phyloP scores from a whole-genome alignment of 1,284 basidiomycete genomes.

The Vanrija sp. region DNA sequence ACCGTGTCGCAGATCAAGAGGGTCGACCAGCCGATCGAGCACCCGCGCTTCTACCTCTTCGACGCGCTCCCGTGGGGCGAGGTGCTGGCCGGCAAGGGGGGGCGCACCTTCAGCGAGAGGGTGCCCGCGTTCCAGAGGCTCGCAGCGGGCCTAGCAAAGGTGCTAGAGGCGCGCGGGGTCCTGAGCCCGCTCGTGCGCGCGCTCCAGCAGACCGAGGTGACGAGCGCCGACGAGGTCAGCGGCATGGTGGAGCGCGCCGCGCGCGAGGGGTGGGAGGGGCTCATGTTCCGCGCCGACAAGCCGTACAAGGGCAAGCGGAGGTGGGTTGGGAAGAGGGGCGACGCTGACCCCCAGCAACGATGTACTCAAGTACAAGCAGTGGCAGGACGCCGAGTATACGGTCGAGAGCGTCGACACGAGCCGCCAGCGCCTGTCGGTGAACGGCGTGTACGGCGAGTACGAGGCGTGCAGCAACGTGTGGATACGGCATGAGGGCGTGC shows the following conservation, averaged over 20 bases:
- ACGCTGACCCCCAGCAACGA: slow-evolving; percentile 21
- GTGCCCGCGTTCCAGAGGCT: slow-evolving; percentile 8
- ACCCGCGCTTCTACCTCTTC: slow-evolving; percentile 39
- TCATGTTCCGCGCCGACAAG: slow-evolving; percentile 39
- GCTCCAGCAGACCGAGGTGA: slow-evolving; percentile 30
- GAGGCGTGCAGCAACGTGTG: slow-evolving; percentile 35
- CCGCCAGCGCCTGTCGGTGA: slow-evolving; percentile 31
- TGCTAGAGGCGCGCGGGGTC: background rate
- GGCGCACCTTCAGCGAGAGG: slow-evolving; percentile 27
- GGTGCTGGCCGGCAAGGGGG: slow-evolving; percentile 4
- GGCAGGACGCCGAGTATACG: slow-evolving; percentile 44
- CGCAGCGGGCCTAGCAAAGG: background rate
- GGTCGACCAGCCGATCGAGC: background rate
- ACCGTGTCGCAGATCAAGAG: slow-evolving; percentile 27
- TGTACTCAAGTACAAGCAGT: slow-evolving; percentile 46
- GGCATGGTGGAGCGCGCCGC: slow-evolving; percentile 34
- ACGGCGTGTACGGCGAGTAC: slow-evolving; percentile 35
- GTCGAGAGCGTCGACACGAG: slow-evolving; percentile 28
- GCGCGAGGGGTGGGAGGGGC: slow-evolving; percentile 44
- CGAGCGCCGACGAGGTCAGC: slow-evolving; percentile 23
- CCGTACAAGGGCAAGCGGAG: slow-evolving; percentile 39
- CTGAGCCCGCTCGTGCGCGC: slow-evolving; percentile 20
- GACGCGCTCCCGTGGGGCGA: slow-evolving; percentile 37
- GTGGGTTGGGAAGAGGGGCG: slow-evolving; percentile 19
- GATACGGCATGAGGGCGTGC: slow-evolving; percentile 38